These are phyloP conservation scores for Talaromyces sp. DNA, from an alignment of 2,329 filamentous ascomycete species.

Conservation along the genomic window DNA sequence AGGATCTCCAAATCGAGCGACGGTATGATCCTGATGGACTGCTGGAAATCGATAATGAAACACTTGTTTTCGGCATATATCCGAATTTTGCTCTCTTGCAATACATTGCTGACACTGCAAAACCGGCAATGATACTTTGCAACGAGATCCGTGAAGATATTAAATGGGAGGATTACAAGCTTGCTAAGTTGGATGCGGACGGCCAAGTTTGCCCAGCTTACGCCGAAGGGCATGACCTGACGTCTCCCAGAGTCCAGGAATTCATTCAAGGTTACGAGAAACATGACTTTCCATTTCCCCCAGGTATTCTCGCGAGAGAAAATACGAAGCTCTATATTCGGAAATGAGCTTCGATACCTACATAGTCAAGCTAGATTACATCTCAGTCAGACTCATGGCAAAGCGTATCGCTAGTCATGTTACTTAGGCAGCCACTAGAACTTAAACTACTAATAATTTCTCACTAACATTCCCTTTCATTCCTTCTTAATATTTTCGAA, in stretches of 20 bases:
- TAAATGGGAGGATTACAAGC: too few species aligned
- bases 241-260: background rate
- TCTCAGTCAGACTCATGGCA: background rate
- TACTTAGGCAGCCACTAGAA: background rate
- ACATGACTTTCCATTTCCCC: background rate
- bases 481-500: background rate
- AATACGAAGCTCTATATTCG: background rate
- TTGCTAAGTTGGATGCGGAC: too few species aligned
- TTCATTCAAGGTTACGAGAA: background rate
- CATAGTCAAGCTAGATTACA: background rate
- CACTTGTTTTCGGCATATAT: too few species aligned
- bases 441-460: background rate
- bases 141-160: too few species aligned
- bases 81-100: too few species aligned
- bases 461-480: background rate
- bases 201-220: background rate
- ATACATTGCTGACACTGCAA: too few species aligned
- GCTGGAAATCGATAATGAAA: too few species aligned
- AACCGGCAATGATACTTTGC: too few species aligned
- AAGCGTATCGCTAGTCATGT: background rate
- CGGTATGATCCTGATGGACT: too few species aligned
- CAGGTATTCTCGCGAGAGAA: too few species aligned
- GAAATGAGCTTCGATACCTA: background rate
- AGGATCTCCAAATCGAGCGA: too few species aligned
- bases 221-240: background rate